Percentiles rank a stretch among this genome's conserved stretches.
These are phyloP conservation scores for Solanum bulbocastanum DNA, from an alignment of 257 asterid genomes.

Conservation along the genomic window DNA sequence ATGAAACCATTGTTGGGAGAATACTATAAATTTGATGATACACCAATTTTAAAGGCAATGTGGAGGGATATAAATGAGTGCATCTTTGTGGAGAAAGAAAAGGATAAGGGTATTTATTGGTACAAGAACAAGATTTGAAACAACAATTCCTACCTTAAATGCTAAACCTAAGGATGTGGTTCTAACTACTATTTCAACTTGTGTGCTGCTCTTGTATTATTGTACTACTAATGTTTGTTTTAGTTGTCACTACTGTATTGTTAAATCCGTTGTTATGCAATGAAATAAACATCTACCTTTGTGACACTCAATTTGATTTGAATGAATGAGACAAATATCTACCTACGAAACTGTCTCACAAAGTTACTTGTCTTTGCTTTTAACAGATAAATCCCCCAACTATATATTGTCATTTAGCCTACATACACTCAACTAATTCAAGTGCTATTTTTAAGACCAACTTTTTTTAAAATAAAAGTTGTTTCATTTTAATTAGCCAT, in stretches of 20 bases:
- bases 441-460: too few species aligned
- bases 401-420: too few species aligned
- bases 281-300: not conserved
- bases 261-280: not conserved
- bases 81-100: not conserved
- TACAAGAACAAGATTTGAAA: not conserved
- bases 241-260: not conserved
- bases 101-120: not conserved
- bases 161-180: not conserved
- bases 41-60: slow-evolving; percentile 43
- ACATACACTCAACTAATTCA: too few species aligned
- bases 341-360: too few species aligned
- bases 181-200: not conserved
- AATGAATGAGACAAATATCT: too few species aligned
- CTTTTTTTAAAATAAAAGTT: too few species aligned
- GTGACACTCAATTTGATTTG: too few species aligned
- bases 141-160: not conserved
- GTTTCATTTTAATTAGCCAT: too few species aligned
- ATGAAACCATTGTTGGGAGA: slow-evolving; percentile 18
- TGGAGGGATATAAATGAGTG: slow-evolving; percentile 54
- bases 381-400: too few species aligned
- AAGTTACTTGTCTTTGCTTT: too few species aligned
- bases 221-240: not conserved
- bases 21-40: slow-evolving; percentile 43
- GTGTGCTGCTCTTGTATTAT: not conserved